These are phyloP conservation scores for Phalaenopsis equestris DNA, from an alignment of 106 monocot species.

Conservation along the genomic window DNA sequence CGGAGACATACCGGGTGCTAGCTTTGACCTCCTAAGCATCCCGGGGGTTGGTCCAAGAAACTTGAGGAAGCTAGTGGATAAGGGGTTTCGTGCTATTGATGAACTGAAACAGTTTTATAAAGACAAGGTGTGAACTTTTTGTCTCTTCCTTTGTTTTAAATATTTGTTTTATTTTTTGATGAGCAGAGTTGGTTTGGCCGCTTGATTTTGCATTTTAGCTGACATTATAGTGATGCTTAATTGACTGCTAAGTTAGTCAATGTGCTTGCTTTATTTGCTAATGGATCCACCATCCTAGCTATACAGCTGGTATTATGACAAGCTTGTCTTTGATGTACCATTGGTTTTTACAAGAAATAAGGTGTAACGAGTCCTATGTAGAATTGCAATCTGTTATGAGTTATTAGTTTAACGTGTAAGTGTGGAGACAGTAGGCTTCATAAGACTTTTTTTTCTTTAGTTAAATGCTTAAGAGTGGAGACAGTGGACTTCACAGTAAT, in stretches of 20 bases:
- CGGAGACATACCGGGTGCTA: slow-evolving; percentile 5
- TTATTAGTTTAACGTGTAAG: not conserved
- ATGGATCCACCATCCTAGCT: not conserved
- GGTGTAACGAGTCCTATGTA: too few relatives aligned
- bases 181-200: not conserved
- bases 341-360: not conserved
- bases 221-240: not conserved
- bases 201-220: not conserved
- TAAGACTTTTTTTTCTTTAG: too few relatives aligned
- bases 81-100: slow-evolving; percentile 49
- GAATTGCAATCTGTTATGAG: not conserved
- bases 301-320: not conserved
- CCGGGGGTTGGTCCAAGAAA: slow-evolving; percentile 62
- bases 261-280: not conserved
- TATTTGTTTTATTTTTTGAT: not conserved
- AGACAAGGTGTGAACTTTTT: slow-evolving; percentile 31
- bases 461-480: not conserved
- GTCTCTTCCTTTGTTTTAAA: not conserved
- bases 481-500: not conserved
- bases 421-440: not conserved
- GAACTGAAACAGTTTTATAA: slow-evolving; percentile 62
- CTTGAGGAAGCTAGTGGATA: slow-evolving; percentile 56
- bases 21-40: slow-evolving; percentile 39
- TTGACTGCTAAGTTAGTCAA: not conserved
- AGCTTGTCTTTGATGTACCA: not conserved